Evolutionary conservation across 2,329 filamentous ascomycete genomes (phyloP).

Genomic region (Mollisiaceae sp.): DNA sequence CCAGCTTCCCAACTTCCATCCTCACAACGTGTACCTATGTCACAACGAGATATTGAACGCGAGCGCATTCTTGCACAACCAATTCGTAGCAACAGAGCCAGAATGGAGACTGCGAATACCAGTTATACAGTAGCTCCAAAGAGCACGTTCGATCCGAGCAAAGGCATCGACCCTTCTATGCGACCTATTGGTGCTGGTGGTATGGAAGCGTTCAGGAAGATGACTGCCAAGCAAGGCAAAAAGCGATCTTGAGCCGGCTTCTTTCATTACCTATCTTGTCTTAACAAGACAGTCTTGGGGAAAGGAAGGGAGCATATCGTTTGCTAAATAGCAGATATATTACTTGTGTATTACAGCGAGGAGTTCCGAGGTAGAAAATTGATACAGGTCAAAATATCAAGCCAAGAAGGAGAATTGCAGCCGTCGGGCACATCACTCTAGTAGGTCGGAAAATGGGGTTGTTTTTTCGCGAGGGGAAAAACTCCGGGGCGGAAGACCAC

Average conservation of each 20-base stretch:
- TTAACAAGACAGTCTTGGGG: background rate
- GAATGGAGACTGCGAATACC: slow-evolving; percentile 44
- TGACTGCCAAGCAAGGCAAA: slow-evolving; percentile 66
- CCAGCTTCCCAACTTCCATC: slow-evolving; percentile 38
- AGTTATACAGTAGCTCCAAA: slow-evolving; percentile 47
- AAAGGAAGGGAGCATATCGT: background rate
- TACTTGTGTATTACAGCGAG: slow-evolving; percentile 19
- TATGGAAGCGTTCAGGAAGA: slow-evolving; percentile 68
- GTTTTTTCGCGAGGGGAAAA: background rate
- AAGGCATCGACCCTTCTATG: slow-evolving; percentile 53
- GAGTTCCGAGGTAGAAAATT: slow-evolving; percentile 18
- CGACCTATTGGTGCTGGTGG: slow-evolving; percentile 67
- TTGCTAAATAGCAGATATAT: background rate
- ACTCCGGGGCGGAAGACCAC: background rate
- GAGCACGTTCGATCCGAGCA: slow-evolving; percentile 63
- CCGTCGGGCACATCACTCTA: background rate
- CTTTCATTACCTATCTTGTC: background rate
- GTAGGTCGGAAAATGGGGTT: background rate
- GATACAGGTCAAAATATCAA: background rate
- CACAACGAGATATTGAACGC: slow-evolving; percentile 51
- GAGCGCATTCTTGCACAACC: slow-evolving; percentile 64
- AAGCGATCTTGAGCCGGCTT: slow-evolving; percentile 45
- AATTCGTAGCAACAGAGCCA: slow-evolving; percentile 59
- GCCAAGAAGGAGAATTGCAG: background rate
- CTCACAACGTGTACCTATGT: slow-evolving; percentile 37